Evolutionary conservation across 768 basidiomycete species (phyloP).

Genomic region (Lactifluus rugatus): DNA sequence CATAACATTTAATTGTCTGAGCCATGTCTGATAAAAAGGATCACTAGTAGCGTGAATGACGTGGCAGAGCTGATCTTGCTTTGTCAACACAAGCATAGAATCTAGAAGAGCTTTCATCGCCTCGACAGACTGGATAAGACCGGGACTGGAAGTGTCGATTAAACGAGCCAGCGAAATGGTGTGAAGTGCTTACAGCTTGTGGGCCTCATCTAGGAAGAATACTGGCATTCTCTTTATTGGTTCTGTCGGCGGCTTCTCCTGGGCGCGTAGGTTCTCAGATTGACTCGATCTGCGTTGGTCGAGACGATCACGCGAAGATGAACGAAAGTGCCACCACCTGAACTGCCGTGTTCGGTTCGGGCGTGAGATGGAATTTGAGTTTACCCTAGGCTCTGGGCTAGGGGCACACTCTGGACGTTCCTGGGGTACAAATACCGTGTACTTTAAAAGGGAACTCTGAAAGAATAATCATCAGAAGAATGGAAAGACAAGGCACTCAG

Average conservation of each 20-base stretch:
- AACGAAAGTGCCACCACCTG: constrained; percentile 14
- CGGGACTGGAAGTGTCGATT: constrained; percentile 37
- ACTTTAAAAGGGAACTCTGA: constrained; percentile 25
- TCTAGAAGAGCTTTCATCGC: constrained; percentile 81
- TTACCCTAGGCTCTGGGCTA: background rate
- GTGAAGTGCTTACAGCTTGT: constrained; percentile 51
- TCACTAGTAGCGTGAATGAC: constrained; percentile 78
- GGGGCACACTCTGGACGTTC: background rate
- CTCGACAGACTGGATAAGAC: constrained; percentile 65
- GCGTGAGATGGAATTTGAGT: background rate
- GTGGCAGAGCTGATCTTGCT: constrained; percentile 79
- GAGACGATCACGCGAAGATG: constrained; percentile 7
- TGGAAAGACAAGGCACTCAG: background rate
- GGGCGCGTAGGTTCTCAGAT: constrained; percentile 22
- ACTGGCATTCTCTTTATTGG: constrained; percentile 63
- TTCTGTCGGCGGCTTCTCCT: constrained; percentile 28
- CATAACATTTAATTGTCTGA: constrained; percentile 69
- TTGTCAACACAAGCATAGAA: constrained; percentile 78
- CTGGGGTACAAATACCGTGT: constrained; percentile 25
- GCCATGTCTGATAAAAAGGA: constrained; percentile 78
- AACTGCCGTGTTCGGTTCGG: constrained; percentile 9
- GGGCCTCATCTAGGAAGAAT: constrained; percentile 80
- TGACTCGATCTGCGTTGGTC: constrained; percentile 1
- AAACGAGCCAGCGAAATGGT: background rate
- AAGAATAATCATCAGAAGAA: constrained; percentile 3